These are phyloP conservation scores for Pyrenopolyporus hunteri DNA, from an alignment of 495 filamentous ascomycete species.

Conservation along the genomic window DNA sequence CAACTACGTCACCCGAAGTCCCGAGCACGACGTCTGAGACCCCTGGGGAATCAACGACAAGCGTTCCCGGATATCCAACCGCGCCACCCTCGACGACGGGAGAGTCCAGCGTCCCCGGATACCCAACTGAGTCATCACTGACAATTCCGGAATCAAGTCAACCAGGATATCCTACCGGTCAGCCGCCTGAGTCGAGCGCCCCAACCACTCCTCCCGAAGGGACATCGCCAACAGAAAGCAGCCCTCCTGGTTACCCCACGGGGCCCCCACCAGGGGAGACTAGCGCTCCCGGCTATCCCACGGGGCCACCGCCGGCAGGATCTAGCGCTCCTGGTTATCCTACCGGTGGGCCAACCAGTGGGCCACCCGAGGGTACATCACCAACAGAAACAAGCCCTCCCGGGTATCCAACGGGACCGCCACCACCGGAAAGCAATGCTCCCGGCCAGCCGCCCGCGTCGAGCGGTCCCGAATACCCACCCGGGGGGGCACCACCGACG, in stretches of 20 bases:
- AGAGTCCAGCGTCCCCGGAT: neutral
- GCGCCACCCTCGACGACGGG: neutral
- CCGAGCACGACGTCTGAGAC: neutral
- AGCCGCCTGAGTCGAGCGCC: neutral
- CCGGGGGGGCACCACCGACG: too few species aligned
- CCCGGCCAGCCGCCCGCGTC: too few species aligned
- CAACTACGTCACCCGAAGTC: neutral
- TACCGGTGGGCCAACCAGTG: too few species aligned
- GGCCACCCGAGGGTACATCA: too few species aligned
- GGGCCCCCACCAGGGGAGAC: neutral
- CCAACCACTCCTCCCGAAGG: too few species aligned
- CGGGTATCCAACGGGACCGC: neutral
- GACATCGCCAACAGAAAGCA: too few species aligned
- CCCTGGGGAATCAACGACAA: neutral
- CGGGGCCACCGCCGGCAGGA: neutral
- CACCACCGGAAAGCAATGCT: neutral
- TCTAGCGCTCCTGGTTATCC: too few species aligned
- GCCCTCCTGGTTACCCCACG: neutral
- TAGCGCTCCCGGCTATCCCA: neutral
- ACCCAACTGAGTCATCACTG: slow-evolving; percentile 10
- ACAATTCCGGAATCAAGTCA: slow-evolving; percentile 1
- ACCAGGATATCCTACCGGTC: slow-evolving; percentile 5
- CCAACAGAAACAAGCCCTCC: neutral
- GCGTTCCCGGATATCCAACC: slow-evolving; percentile 4
- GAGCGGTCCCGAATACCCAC: too few species aligned